Percentiles rank a stretch among this genome's conserved stretches.
These are phyloP conservation scores for Chamaecyparis obtusa DNA, from an alignment of 75 land plant species.

Conservation along the genomic window DNA sequence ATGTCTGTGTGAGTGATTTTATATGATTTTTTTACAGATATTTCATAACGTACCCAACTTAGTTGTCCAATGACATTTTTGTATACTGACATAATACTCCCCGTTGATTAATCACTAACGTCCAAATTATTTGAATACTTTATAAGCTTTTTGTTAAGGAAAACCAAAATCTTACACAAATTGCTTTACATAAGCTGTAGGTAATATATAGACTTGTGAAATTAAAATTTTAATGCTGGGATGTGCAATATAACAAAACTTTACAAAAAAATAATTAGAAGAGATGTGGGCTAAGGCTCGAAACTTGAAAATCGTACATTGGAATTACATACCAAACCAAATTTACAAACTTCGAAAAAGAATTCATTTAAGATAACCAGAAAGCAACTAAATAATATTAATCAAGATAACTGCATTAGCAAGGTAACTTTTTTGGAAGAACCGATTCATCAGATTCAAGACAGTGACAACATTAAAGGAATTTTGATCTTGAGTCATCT, in stretches of 20 bases:
- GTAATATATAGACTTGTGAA: not conserved
- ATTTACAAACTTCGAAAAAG: no score
- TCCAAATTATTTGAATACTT: not conserved
- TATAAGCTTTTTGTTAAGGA: not conserved
- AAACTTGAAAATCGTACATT: no score
- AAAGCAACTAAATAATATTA: not conserved
- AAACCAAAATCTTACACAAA: not conserved
- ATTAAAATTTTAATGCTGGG: not conserved
- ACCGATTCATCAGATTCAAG: not conserved
- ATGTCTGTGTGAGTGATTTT: no score
- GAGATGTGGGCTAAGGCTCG: not conserved
- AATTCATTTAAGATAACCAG: no score
- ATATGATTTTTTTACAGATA: no score
- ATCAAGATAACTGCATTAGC: not conserved
- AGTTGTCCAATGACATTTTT: no score
- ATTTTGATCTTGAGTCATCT: not conserved
- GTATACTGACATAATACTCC: not conserved
- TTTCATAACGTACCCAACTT: no score
- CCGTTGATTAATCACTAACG: not conserved
- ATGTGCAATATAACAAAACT: not conserved
- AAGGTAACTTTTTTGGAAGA: not conserved
- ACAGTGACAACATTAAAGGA: not conserved
- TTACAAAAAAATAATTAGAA: not conserved
- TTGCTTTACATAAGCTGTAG: not conserved
- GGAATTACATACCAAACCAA: not conserved